phyloP scores from a whole-genome alignment of 176 grass and related monocot species.

The Rhipidocladum racemiflorum region DNA sequence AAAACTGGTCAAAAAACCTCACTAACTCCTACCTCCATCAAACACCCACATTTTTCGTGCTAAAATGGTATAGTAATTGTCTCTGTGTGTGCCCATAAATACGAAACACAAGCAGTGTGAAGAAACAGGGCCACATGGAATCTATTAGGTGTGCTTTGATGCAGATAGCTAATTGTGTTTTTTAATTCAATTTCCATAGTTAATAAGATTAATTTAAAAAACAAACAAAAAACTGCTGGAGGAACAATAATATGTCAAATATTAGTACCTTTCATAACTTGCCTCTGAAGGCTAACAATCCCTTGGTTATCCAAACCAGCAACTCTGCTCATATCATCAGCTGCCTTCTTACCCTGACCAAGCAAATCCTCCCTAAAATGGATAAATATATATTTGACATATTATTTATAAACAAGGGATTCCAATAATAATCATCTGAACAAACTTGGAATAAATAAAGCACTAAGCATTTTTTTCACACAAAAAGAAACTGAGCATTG shows the following conservation, averaged over 20 bases:
- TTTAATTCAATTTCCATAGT: conserved; percentile 12
- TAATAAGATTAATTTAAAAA: too few relatives aligned
- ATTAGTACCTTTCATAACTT: conserved; percentile 65
- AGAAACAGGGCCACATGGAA: neutral
- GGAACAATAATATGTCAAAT: neutral
- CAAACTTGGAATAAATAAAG: too few relatives aligned
- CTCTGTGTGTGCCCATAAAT: neutral
- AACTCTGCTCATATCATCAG: conserved; percentile 54
- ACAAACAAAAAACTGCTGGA: neutral
- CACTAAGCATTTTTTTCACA: too few relatives aligned
- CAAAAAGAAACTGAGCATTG: neutral
- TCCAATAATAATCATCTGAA: neutral
- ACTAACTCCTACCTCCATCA: too few relatives aligned
- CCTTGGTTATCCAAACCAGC: conserved; percentile 61
- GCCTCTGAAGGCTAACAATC: conserved; percentile 62
- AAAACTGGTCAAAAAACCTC: too few relatives aligned
- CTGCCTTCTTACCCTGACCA: conserved; percentile 53
- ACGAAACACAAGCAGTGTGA: conserved; percentile 2
- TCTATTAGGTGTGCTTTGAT: neutral
- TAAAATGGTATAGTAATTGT: too few relatives aligned
- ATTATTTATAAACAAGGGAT: neutral
- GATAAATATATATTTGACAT: neutral
- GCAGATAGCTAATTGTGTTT: too few relatives aligned
- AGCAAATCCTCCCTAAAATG: conserved; percentile 66
- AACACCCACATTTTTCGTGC: too few relatives aligned